Conservation (phyloP, 2,329 filamentous ascomycete genomes). For the Colletotrichum chrysophilum region DNA sequence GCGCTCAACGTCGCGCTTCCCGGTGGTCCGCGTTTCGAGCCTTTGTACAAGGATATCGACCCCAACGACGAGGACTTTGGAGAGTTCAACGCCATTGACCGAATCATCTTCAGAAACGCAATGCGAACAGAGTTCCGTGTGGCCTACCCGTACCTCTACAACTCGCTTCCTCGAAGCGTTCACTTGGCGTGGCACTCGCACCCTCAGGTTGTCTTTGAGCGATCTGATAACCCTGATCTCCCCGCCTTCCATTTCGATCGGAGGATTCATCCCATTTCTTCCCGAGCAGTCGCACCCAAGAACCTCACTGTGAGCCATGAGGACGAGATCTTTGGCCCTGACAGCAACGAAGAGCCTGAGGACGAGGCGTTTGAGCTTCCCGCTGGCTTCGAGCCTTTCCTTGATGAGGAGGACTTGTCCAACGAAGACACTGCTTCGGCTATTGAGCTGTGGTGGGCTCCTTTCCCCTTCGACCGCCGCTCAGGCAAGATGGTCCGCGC, state of each 20-base stretch:
- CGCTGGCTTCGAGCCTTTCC: conserved; percentile 81
- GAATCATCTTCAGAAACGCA: conserved; percentile 96
- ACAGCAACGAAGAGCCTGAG: conserved; percentile 74
- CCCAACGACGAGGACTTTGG: conserved; percentile 99
- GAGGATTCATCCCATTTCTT: conserved; percentile 97
- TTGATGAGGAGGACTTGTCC: conserved; percentile 87
- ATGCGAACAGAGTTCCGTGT: conserved; percentile 96
- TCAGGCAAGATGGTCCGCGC: conserved; percentile 96
- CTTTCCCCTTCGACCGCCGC: conserved; percentile 91
- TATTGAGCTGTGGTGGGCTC: conserved; percentile 97
- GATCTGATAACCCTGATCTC: conserved; percentile 84
- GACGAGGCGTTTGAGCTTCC: conserved; percentile 89
- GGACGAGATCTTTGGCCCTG: conserved; percentile 87
- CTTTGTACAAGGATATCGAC: conserved; percentile 97
- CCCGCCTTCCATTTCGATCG: conserved; percentile 98
- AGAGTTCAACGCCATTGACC: conserved; percentile 98
- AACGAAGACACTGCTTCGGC: conserved; percentile 89
- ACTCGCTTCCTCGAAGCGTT: conserved; percentile 93
- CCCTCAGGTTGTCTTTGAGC: conserved; percentile 90
- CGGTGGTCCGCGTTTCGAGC: conserved; percentile 96
- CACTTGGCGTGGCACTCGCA: conserved; percentile 93
- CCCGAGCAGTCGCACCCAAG: conserved; percentile 89
- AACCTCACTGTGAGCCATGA: conserved; percentile 93
- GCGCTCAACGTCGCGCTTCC: conserved; percentile 96
- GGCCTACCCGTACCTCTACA: conserved; percentile 93